Percentiles rank a stretch among this genome's conserved stretches.
These are phyloP conservation scores for Solanum peruvianum DNA, from an alignment of 257 asterid species.

Conservation along the genomic window DNA sequence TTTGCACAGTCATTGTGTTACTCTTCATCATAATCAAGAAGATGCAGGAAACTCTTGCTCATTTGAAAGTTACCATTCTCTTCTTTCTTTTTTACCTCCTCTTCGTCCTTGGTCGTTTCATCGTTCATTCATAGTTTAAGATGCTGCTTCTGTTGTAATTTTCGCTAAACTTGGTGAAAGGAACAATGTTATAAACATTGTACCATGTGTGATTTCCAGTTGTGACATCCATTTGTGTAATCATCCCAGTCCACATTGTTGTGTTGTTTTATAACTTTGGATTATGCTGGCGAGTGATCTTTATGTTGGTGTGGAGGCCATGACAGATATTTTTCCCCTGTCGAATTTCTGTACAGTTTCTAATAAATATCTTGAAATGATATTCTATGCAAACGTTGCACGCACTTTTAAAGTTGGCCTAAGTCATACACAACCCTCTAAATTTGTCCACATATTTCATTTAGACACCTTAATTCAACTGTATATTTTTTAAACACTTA, in stretches of 20 bases:
- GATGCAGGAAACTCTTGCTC: background rate
- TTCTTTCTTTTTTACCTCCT: background rate
- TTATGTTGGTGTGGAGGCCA: background rate
- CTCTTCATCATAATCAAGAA: background rate
- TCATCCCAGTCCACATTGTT: background rate
- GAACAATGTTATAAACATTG: background rate
- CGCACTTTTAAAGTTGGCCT: background rate
- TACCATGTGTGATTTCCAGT: background rate
- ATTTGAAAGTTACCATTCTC: background rate
- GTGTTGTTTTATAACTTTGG: background rate
- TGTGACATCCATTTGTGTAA: background rate
- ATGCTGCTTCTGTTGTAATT: constrained; percentile 20
- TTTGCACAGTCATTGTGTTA: background rate
- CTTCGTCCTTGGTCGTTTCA: background rate
- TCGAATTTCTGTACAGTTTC: background rate
- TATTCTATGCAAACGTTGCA: background rate
- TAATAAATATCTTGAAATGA: background rate
- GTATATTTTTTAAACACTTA: too few relatives aligned
- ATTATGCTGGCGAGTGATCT: background rate
- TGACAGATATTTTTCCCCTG: background rate
- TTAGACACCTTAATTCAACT: too few relatives aligned
- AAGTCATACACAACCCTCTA: too few relatives aligned
- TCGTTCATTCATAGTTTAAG: background rate
- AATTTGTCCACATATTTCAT: too few relatives aligned
- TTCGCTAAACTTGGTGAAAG: background rate